Evolutionary conservation across 2,329 filamentous ascomycete species (phyloP).

Genomic region (Decorospora gaudefroyi): DNA sequence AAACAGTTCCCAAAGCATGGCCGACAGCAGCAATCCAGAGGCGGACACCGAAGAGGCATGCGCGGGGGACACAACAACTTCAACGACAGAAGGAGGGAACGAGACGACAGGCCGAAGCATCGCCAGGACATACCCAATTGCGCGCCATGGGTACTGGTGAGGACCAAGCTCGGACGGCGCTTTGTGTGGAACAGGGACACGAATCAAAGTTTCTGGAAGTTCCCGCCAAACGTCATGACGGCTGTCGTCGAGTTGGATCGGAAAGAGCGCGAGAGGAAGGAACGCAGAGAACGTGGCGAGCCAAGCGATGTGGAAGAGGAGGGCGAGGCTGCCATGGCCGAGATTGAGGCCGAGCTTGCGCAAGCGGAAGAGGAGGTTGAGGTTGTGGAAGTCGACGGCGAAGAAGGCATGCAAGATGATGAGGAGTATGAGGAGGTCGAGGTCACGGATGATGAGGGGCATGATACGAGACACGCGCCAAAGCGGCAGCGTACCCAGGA

Average conservation of each 20-base stretch:
- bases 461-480: constrained; percentile 51
- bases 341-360: constrained; percentile 40
- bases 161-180: constrained; percentile 83
- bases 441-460: constrained; percentile 64
- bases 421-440: constrained; percentile 80
- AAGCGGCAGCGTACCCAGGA: constrained; percentile 57
- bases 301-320: constrained; percentile 41
- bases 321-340: constrained; percentile 40
- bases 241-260: constrained; percentile 69
- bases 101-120: constrained; percentile 77
- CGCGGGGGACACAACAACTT: constrained; percentile 59
- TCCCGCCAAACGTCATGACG: constrained; percentile 82
- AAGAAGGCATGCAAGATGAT: constrained; percentile 58
- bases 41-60: constrained; percentile 46
- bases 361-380: constrained; percentile 39
- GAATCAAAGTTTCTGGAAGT: constrained; percentile 91
- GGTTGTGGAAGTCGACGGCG: constrained; percentile 44
- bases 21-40: constrained; percentile 21
- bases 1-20: constrained; percentile 25
- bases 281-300: constrained; percentile 55
- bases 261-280: constrained; percentile 72
- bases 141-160: constrained; percentile 89
- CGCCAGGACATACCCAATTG: constrained; percentile 78
- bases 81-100: constrained; percentile 67
- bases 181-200: constrained; percentile 90